Evolutionary conservation across 805 yeast genomes (phyloP).

Genomic region (Lipomyces japonicus): DNA sequence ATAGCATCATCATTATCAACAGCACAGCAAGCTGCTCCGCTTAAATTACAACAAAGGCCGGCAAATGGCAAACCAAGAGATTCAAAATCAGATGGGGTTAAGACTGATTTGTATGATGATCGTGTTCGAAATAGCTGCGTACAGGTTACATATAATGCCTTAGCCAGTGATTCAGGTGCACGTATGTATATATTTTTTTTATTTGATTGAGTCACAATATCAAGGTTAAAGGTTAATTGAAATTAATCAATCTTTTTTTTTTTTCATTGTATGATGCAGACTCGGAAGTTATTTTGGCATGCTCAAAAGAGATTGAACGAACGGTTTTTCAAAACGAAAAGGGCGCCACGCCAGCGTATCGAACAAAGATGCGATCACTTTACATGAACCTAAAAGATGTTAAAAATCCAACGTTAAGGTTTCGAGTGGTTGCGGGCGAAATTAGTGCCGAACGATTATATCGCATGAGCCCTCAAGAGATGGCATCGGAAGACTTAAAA

Average conservation of each 20-base stretch:
- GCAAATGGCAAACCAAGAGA: conserved; percentile 57
- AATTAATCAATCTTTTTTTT: no score
- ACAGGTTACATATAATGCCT: conserved; percentile 78
- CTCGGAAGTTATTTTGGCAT: conserved; percentile 55
- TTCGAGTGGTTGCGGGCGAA: conserved; percentile 61
- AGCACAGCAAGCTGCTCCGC: conserved; percentile 28
- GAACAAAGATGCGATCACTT: conserved; percentile 79
- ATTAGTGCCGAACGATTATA: conserved; percentile 64
- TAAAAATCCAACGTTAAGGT: conserved; percentile 80
- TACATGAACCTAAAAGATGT: conserved; percentile 85
- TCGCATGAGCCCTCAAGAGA: conserved; percentile 83
- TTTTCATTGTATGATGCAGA: no score
- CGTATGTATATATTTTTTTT: conserved; percentile 11
- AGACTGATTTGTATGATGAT: conserved; percentile 64
- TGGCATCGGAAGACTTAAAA: conserved; percentile 90
- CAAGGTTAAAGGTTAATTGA: conserved; percentile 29
- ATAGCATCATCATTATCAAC: no score
- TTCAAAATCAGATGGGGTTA: conserved; percentile 76
- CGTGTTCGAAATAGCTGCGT: conserved; percentile 80
- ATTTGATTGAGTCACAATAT: no score
- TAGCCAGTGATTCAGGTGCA: conserved; percentile 71
- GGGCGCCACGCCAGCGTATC: conserved; percentile 55
- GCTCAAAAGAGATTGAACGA: conserved; percentile 68
- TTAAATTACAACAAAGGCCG: conserved; percentile 12
- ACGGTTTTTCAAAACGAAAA: conserved; percentile 59